These are phyloP conservation scores for Phytophthora capsici DNA, from an alignment of 352 stramenopile species.

Conservation along the genomic window DNA sequence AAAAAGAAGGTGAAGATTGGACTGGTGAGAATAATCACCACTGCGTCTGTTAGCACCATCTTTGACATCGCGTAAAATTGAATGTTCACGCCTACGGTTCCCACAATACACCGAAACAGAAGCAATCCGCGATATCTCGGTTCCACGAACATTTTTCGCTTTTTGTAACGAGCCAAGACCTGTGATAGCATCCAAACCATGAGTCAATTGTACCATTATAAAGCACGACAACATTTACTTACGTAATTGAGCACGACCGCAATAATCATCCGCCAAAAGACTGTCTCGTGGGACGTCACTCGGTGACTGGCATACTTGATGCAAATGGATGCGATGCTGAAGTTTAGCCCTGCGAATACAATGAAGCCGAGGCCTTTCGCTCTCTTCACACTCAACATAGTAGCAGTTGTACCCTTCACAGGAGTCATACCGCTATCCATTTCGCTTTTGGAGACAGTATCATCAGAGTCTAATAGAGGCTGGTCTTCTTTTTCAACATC, in stretches of 20 bases:
- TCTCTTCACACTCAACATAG: constrained; percentile 31
- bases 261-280: constrained; percentile 67
- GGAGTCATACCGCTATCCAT: constrained; percentile 1
- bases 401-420: background rate
- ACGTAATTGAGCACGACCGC: constrained; percentile 61
- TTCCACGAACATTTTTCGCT: constrained; percentile 44
- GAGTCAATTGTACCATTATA: background rate
- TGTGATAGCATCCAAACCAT: constrained; percentile 11
- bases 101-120: constrained; percentile 59
- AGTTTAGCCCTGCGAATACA: constrained; percentile 58
- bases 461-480: constrained; percentile 23
- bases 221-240: constrained; percentile 2
- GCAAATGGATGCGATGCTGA: constrained; percentile 70
- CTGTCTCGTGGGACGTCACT: constrained; percentile 63
- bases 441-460: constrained; percentile 19
- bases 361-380: constrained; percentile 52
- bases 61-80: constrained; percentile 70
- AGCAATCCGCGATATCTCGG: constrained; percentile 45
- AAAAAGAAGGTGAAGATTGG: constrained; percentile 71
- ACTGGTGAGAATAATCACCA: constrained; percentile 53
- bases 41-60: constrained; percentile 77
- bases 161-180: constrained; percentile 44
- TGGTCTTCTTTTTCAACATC: constrained; percentile 29
- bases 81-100: constrained; percentile 57
- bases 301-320: constrained; percentile 65